Evolutionary conservation across 1,284 basidiomycete genomes (phyloP), one percentile per base, ranked within the genome.

Genomic region (Thecaphora frezii): DNA sequence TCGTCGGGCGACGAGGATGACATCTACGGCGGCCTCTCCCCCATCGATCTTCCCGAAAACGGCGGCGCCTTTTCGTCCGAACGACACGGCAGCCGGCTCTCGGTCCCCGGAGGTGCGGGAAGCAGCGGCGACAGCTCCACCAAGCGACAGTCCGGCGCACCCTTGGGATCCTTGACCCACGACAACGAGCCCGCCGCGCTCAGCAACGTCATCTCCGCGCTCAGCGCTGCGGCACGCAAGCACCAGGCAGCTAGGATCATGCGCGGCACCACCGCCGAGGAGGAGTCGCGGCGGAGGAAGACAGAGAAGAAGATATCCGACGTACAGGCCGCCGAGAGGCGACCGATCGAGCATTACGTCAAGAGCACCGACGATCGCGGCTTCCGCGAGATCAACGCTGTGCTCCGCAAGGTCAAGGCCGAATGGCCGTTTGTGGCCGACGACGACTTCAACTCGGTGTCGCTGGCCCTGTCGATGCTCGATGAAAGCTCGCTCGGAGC

Each of bases 341-440:
- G 58, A 28, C 56, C 69, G 9, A 38, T 75, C 23, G 48, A 48
- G 23, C 46, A 48, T 33, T 76, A 78, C 38, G 52, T 75, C 37
- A 57, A 66, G 18, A 46, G 52, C 12, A 41, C 26, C 13, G 76
- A 76, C 43, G 60, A 66, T 41, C 58, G 59, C 28, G 54, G 60
- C 1, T 76, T 76, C 51, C 63, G 70, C 25, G 55, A 57, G 12
- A 71, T 78, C 64, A 71, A 71, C 54, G 74, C 74, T 8, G 68
- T 76, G 4, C 57, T 76, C n/a, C 73, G 75, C 46, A 78, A 78
- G 54, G 64, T 73, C n/a, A 66, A 74, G 49, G 58, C 49, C 16
- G 76, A 77, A 43, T 78, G 76, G 76, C 69, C 60, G 0, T 74
- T 75, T 41, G 51, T 78, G 8, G 64, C 68, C 38, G 69, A 75